Percentiles rank a stretch among this genome's conserved stretches.
phyloP scores from a whole-genome alignment of 768 basidiomycete species.

The Trametes gibbosa region DNA sequence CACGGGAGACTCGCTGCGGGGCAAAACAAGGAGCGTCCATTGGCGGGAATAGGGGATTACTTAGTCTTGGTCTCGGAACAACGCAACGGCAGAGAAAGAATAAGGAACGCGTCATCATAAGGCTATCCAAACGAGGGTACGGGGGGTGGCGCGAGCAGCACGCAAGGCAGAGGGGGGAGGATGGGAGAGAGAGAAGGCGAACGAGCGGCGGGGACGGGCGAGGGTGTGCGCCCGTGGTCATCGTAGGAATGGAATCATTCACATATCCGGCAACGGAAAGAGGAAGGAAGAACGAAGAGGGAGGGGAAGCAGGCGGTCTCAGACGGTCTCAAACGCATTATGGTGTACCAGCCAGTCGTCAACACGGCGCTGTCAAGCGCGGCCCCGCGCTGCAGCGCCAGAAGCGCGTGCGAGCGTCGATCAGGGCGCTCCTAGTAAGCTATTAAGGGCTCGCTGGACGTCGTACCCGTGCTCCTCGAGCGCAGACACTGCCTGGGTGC shows the following conservation, averaged over 20 bases:
- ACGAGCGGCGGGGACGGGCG: constrained; percentile 16
- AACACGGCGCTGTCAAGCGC: not conserved
- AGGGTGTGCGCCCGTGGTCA: constrained; percentile 12
- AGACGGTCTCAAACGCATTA: constrained; percentile 14
- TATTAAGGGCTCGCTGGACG: constrained; percentile 74
- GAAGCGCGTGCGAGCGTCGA: not conserved
- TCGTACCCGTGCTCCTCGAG: constrained; percentile 85
- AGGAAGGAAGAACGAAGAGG: not conserved
- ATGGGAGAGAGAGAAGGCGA: not conserved
- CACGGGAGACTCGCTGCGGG: not conserved
- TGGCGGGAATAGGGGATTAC: constrained; percentile 13
- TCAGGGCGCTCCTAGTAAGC: constrained; percentile 47
- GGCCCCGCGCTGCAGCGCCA: not conserved
- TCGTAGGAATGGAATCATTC: constrained; percentile 12
- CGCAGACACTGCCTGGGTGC: constrained; percentile 76
- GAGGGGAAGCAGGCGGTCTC: not conserved
- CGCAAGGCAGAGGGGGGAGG: too few species aligned
- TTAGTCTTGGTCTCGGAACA: constrained; percentile 10
- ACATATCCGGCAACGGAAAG: constrained; percentile 7
- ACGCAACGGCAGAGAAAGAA: constrained; percentile 1
- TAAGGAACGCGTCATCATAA: constrained; percentile 13
- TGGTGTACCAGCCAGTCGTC: constrained; percentile 19
- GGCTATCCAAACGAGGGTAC: constrained; percentile 20
- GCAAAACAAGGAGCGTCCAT: constrained; percentile 8
- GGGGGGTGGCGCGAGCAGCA: constrained; percentile 8